Evolutionary conservation across 495 filamentous ascomycete species (phyloP).

Genomic region (Hypomontagnella submonticulosa): DNA sequence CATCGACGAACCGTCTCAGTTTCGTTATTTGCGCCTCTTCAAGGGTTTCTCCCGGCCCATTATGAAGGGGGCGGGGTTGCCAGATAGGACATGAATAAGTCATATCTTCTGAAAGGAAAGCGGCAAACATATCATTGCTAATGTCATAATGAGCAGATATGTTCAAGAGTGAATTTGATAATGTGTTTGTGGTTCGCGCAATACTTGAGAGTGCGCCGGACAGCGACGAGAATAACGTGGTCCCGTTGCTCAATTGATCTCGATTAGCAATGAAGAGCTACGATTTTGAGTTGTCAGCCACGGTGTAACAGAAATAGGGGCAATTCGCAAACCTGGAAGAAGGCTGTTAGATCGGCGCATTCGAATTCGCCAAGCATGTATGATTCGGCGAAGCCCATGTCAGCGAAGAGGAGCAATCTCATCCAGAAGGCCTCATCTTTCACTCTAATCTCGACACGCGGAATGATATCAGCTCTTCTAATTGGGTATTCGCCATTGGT

Average conservation of each 20-base stretch:
- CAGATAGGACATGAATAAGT: constrained; percentile 81
- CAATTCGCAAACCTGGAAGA: constrained; percentile 66
- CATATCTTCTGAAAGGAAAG: constrained; percentile 78
- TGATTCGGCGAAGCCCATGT: constrained; percentile 80
- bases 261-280: constrained; percentile 74
- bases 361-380: constrained; percentile 77
- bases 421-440: constrained; percentile 73
- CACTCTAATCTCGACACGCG: constrained; percentile 61
- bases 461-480: constrained; percentile 40
- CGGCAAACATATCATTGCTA: constrained; percentile 77
- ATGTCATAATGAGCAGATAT: constrained; percentile 80
- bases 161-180: constrained; percentile 72
- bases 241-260: constrained; percentile 64
- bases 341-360: constrained; percentile 68
- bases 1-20: constrained; percentile 68
- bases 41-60: constrained; percentile 60
- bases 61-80: constrained; percentile 48
- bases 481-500: constrained; percentile 40
- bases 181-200: constrained; percentile 69
- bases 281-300: constrained; percentile 1
- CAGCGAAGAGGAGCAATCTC: constrained; percentile 70
- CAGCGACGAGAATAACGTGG: constrained; percentile 67
- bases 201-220: constrained; percentile 62
- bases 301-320: constrained; percentile 9
- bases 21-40: constrained; percentile 74